Evolutionary conservation across 371 early-diverging fungal genomes (phyloP).

Genomic region (Coemansia sp.): DNA sequence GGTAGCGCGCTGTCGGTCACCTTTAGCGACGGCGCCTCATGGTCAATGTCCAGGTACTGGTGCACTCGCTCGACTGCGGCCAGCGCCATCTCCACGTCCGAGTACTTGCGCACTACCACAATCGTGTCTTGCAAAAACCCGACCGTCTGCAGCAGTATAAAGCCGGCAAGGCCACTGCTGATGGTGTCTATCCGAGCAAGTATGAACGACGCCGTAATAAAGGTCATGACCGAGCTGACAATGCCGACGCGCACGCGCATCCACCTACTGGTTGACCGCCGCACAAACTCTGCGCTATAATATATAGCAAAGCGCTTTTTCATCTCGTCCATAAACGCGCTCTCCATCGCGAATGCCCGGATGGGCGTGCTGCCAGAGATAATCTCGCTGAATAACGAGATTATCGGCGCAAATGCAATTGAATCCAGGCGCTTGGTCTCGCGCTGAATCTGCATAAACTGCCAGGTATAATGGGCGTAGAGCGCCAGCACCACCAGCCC

Average conservation of each 20-base stretch:
- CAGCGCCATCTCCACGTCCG: slow-evolving; percentile 78
- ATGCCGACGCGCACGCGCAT: slow-evolving; percentile 64
- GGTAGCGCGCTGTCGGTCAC: slow-evolving; percentile 2
- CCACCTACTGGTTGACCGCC: slow-evolving; percentile 85
- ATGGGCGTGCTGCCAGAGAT: slow-evolving; percentile 51
- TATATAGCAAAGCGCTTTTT: slow-evolving; percentile 58
- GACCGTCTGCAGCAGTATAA: slow-evolving; percentile 75
- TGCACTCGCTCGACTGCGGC: slow-evolving; percentile 78
- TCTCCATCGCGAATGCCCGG: slow-evolving; percentile 58
- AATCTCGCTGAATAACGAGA: slow-evolving; percentile 59
- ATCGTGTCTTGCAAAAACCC: slow-evolving; percentile 65
- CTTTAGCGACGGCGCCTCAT: slow-evolving; percentile 61
- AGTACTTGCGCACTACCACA: slow-evolving; percentile 73
- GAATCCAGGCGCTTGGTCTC: slow-evolving; percentile 85
- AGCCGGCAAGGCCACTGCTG: slow-evolving; percentile 74
- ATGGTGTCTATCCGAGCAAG: slow-evolving; percentile 56
- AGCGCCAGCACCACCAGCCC: slow-evolving; percentile 36
- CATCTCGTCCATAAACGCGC: slow-evolving; percentile 55
- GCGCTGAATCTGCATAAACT: slow-evolving; percentile 68
- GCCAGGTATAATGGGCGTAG: slow-evolving; percentile 57
- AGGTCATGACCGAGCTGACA: slow-evolving; percentile 63
- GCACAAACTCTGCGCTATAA: slow-evolving; percentile 70
- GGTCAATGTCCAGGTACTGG: slow-evolving; percentile 72
- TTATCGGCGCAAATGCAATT: slow-evolving; percentile 71
- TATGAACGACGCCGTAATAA: slow-evolving; percentile 66